A percentile compares a stretch with the other conserved stretches of the same genome.
These are phyloP conservation scores for Mesembryanthemum crystallinum DNA, from an alignment of 148 eudicot species.

Conservation along the genomic window DNA sequence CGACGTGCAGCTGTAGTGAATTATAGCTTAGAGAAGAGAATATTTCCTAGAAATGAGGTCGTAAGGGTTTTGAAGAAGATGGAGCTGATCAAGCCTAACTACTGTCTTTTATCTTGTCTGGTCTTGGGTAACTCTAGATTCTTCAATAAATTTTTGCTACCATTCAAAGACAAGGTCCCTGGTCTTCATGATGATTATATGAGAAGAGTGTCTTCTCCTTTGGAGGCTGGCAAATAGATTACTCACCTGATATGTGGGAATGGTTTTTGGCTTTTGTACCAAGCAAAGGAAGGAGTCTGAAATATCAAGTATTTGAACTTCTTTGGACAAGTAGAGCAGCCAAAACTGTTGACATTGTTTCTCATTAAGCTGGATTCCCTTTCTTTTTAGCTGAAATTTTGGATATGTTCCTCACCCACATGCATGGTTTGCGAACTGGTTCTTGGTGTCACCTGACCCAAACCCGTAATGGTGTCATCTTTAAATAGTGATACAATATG, in stretches of 20 bases:
- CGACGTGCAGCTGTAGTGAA: conserved; percentile 6
- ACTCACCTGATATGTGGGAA: too few relatives aligned
- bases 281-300: not conserved
- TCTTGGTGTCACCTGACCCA: too few relatives aligned
- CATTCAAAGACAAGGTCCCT: conserved; percentile 17
- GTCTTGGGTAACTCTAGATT: conserved; percentile 3
- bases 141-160: conserved; percentile 22
- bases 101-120: not conserved
- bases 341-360: not conserved
- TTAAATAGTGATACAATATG: too few relatives aligned
- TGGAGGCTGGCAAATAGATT: conserved; percentile 2
- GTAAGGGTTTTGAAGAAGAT: conserved; percentile 32
- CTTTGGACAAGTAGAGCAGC: not conserved
- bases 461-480: too few relatives aligned
- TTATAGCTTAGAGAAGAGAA: conserved; percentile 36
- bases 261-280: not conserved
- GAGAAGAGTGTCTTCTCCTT: not conserved
- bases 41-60: conserved; percentile 31
- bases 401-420: too few relatives aligned
- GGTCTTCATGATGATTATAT: conserved; percentile 9
- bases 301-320: not conserved
- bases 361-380: too few relatives aligned
- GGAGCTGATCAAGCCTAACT: conserved; percentile 14
- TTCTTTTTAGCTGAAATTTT: too few relatives aligned
- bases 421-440: too few relatives aligned